A percentile compares a stretch with the other conserved stretches of the same genome.
Conservation (phyloP, 306 rosid genomes). For the Abrus precatorius region DNA sequence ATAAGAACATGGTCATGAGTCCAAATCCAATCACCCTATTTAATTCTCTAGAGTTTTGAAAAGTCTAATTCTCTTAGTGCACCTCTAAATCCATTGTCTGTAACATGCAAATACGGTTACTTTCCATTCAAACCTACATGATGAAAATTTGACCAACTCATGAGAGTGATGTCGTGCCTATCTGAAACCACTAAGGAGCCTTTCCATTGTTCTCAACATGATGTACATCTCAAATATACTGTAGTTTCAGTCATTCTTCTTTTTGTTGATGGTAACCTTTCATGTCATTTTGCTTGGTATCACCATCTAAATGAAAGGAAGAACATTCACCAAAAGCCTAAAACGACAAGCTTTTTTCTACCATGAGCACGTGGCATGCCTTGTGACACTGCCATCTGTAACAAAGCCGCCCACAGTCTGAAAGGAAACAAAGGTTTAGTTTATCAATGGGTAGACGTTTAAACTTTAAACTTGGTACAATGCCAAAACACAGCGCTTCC, state of each 20-base stretch:
- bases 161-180: conserved; percentile 61
- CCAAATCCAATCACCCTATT: conserved; percentile 22
- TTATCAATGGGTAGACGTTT: conserved; percentile 52
- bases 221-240: conserved; percentile 34
- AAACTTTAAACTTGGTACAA: conserved; percentile 50
- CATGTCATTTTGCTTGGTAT: conserved; percentile 53
- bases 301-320: conserved; percentile 41
- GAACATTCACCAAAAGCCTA: conserved; percentile 46
- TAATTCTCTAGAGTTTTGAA: conserved; percentile 30
- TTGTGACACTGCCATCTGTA: conserved; percentile 44
- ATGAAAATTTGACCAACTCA: conserved; percentile 51
- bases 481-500: conserved; percentile 39
- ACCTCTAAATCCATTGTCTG: conserved; percentile 23
- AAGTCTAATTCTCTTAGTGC: conserved; percentile 43
- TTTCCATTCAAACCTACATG: conserved; percentile 47
- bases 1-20: conserved; percentile 36
- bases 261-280: conserved; percentile 57
- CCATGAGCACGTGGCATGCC: conserved; percentile 47
- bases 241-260: conserved; percentile 53
- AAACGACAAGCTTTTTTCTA: conserved; percentile 53
- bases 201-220: conserved; percentile 15
- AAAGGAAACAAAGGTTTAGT: conserved; percentile 45
- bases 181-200: conserved; percentile 55
- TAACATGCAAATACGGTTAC: conserved; percentile 46
- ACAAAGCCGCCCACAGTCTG: conserved; percentile 42